A percentile compares a stretch with the other conserved stretches of the same genome.
These are phyloP conservation scores for Gautieria morchelliformis DNA, from an alignment of 768 basidiomycete species.

Conservation along the genomic window DNA sequence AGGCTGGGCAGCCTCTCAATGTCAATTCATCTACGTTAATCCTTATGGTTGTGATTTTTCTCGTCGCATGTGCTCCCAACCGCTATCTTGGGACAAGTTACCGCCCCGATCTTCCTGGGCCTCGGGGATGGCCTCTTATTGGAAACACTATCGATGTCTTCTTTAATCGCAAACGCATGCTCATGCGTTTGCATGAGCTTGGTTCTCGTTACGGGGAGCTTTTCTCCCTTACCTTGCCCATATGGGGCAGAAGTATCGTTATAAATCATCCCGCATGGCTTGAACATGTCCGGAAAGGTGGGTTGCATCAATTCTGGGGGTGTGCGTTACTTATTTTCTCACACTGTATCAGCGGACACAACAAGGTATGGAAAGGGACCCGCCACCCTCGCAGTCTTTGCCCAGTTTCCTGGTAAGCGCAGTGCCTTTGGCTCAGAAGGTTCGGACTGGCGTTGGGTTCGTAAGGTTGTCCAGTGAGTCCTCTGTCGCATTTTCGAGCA, in stretches of 20 bases:
- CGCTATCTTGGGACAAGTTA: background rate
- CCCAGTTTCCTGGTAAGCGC: background rate
- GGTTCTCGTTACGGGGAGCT: constrained; percentile 8
- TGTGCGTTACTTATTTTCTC: background rate
- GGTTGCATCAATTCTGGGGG: background rate
- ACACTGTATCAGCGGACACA: background rate
- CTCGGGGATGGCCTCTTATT: constrained; percentile 7
- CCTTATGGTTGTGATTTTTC: background rate
- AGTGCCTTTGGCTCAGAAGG: background rate
- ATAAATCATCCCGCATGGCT: constrained; percentile 15
- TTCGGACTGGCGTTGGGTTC: background rate
- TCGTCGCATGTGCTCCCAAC: background rate
- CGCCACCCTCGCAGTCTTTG: background rate
- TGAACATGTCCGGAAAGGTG: constrained; percentile 11
- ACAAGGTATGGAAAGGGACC: background rate
- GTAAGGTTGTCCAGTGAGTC: background rate
- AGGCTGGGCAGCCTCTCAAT: background rate
- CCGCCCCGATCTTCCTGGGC: constrained; percentile 8
- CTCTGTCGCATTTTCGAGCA: background rate
- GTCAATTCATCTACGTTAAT: background rate
- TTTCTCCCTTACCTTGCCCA: constrained; percentile 13
- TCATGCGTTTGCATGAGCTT: background rate
- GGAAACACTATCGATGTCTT: constrained; percentile 10
- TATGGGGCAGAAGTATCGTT: constrained; percentile 12
- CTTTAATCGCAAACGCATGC: constrained; percentile 4